Evolutionary conservation across 257 asterid species (phyloP), one percentile per base, ranked within the genome.

Genomic region (Ligustrum vulgare): DNA sequence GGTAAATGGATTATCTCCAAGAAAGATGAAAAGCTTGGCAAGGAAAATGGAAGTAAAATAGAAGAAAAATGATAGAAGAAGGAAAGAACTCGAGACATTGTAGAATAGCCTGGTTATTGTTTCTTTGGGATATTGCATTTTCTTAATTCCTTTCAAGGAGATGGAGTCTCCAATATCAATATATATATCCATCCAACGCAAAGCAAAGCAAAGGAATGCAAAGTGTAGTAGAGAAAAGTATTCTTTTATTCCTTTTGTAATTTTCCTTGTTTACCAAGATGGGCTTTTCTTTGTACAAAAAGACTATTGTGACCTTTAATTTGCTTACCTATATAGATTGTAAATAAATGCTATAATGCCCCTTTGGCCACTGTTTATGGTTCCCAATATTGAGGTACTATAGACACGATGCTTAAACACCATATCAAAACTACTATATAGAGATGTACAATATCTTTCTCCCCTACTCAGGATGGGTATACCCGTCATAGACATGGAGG

Each of bases 1-100:
- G 85, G 83, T 81, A 73, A 90, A 89, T 6, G 91, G 91, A 73
- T 87, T 87, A 80, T 91, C 98, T 43, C 97, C 98, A 65, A 91
- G 82, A 80, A 90, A 87, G 76, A 74, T 72, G 88, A 93, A 89
- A 73, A 90, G 54, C 70, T 84, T 86, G 71, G 89, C 81, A 66
- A 93, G 94, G 16, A 89, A 83, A 75, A 91, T 86, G 86, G 96
- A 91, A 72, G 92, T 84, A 89, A 90, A 64, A 69, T 93, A 89
- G 82, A 91, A 86, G 89, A 91, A 88, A 83, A 91, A 65, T 82
- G 86, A 73, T 81, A 93, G 85, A 41, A 93, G 97, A 35, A 83
- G 85, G 79, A 89, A 87, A 69, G 91, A 86, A 80, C 82, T 77
- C 0, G 98, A 93, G 79, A 85, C 81, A 86, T 87, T 84, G 81